phyloP scores from a whole-genome alignment of 139 green algal genomes.

The Micractinium conductrix region DNA sequence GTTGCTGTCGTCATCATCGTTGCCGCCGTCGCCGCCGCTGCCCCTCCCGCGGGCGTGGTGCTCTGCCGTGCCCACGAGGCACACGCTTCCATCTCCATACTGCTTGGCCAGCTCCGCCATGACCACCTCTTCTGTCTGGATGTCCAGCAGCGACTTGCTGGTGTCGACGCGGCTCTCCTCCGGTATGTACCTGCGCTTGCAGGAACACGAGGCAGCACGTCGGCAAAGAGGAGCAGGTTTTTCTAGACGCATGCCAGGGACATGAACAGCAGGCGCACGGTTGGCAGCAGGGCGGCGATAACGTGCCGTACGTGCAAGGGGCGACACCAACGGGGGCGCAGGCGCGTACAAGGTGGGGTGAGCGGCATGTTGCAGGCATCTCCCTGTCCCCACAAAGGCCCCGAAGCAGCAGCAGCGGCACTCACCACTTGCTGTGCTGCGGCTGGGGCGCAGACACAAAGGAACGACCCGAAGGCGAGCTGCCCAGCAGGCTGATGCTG shows the following conservation, averaged over 20 bases:
- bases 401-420: background rate
- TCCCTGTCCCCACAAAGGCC: background rate
- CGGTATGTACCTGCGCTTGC: constrained; percentile 36
- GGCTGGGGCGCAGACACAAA: constrained; percentile 20
- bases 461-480: constrained; percentile 29
- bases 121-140: constrained; percentile 52
- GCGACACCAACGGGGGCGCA: too few species aligned
- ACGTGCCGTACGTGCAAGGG: too few species aligned
- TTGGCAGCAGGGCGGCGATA: background rate
- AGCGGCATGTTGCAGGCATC: too few species aligned
- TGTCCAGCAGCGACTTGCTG: constrained; percentile 35
- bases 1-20: too few species aligned
- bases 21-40: too few species aligned
- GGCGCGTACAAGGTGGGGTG: background rate
- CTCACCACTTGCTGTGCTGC: constrained; percentile 50
- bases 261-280: too few species aligned
- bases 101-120: constrained; percentile 35
- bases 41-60: background rate
- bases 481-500: constrained; percentile 29
- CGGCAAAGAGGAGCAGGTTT: background rate
- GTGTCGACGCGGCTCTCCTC: constrained; percentile 22
- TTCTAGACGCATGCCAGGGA: too few species aligned
- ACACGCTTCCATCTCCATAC: too few species aligned
- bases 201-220: background rate
- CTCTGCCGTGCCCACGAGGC: background rate